Percentiles rank a stretch among this genome's conserved stretches.
Evolutionary conservation across 2,329 filamentous ascomycete species (phyloP).

Genomic region (Colletotrichum eleusines): DNA sequence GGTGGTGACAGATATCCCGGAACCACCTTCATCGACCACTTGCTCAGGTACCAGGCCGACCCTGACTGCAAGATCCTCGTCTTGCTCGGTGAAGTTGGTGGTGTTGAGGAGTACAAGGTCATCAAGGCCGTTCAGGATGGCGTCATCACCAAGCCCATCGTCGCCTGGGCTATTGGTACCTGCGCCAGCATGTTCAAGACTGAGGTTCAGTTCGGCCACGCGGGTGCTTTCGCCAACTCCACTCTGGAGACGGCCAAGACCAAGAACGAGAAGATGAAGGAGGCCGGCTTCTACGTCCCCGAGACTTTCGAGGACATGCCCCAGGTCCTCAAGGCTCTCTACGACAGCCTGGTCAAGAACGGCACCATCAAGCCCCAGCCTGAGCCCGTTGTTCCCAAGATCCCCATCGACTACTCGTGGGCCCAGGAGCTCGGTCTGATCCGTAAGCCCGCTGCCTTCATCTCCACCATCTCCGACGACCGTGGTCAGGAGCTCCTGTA

Average conservation of each 20-base stretch:
- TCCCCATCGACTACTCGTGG: constrained; percentile 99
- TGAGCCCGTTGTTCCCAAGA: constrained; percentile 97
- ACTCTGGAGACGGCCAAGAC: constrained; percentile 95
- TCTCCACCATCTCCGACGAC: constrained; percentile 99
- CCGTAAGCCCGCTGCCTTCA: constrained; percentile 99
- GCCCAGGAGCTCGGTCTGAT: constrained; percentile 99
- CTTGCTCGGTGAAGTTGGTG: constrained; percentile 96
- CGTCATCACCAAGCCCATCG: constrained; percentile 96
- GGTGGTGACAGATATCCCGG: constrained; percentile 99
- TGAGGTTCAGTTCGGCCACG: constrained; percentile 99
- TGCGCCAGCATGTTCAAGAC: constrained; percentile 99
- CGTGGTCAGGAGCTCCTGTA: constrained; percentile 99
- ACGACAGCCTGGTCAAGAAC: constrained; percentile 86
- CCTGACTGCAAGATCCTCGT: constrained; percentile 98
- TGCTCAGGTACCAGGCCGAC: constrained; percentile 95
- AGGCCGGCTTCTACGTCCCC: constrained; percentile 94
- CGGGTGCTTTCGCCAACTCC: constrained; percentile 98
- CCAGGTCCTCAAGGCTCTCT: constrained; percentile 79
- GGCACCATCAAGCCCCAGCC: constrained; percentile 87
- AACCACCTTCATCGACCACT: constrained; percentile 99
- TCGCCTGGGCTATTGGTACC: constrained; percentile 99
- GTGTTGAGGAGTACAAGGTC: constrained; percentile 99
- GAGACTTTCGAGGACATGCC: constrained; percentile 98
- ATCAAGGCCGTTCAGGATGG: constrained; percentile 97
- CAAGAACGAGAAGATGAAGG: constrained; percentile 98